Percentiles rank a stretch among this genome's conserved stretches.
These are phyloP conservation scores for Trichocomaceae sp. DNA, from an alignment of 2,329 filamentous ascomycete species.

Conservation along the genomic window DNA sequence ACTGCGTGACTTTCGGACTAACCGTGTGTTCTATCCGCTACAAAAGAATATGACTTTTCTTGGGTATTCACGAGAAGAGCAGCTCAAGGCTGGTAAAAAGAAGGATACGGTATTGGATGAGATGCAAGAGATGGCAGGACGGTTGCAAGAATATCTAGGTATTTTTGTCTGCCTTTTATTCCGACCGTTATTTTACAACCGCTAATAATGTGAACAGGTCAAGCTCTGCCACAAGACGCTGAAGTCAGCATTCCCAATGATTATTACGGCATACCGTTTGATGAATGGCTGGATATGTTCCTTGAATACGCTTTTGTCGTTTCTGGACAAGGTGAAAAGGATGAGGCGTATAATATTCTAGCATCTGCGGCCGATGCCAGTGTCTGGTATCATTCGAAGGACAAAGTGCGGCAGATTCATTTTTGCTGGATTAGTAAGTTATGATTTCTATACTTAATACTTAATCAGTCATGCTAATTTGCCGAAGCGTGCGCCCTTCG, in stretches of 20 bases:
- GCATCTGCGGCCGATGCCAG: slow-evolving; percentile 72
- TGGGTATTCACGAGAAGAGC: slow-evolving; percentile 40
- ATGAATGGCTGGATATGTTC: slow-evolving; percentile 83
- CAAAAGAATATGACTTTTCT: slow-evolving; percentile 47
- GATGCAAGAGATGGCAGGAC: slow-evolving; percentile 39
- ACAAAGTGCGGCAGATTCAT: slow-evolving; percentile 65
- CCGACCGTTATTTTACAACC: neutral
- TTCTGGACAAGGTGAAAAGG: slow-evolving; percentile 58
- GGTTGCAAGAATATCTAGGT: slow-evolving; percentile 39
- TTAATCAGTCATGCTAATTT: slow-evolving; percentile 16
- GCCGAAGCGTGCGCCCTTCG: slow-evolving; percentile 68
- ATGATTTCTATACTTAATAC: neutral
- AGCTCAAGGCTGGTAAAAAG: slow-evolving; percentile 30
- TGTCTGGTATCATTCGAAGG: slow-evolving; percentile 67
- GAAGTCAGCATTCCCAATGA: slow-evolving; percentile 41
- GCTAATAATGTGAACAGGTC: slow-evolving; percentile 2
- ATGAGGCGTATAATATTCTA: slow-evolving; percentile 73
- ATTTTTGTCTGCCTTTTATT: slow-evolving; percentile 3
- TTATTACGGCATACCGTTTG: slow-evolving; percentile 74
- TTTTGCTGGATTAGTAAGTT: slow-evolving; percentile 65
- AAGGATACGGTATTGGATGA: slow-evolving; percentile 35
- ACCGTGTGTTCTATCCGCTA: slow-evolving; percentile 53
- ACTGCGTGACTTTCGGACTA: slow-evolving; percentile 54
- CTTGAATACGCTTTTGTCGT: slow-evolving; percentile 76
- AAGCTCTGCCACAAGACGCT: slow-evolving; percentile 5